Evolutionary conservation across 148 eudicot species (phyloP).

Genomic region (Euryodendron excelsum): DNA sequence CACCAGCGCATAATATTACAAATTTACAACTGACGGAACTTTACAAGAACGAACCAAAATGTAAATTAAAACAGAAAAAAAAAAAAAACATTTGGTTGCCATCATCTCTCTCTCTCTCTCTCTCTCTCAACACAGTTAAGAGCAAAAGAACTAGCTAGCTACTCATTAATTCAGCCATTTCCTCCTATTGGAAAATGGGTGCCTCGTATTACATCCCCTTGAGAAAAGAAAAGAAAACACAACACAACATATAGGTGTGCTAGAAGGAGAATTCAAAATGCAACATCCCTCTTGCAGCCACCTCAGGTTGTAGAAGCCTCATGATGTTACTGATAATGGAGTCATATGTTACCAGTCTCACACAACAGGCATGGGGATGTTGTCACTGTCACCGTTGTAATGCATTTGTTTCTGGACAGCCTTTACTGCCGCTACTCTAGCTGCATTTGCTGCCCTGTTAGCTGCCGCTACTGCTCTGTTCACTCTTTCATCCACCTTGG

Average conservation of each 20-base stretch:
- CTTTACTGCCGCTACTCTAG: slow-evolving; percentile 85
- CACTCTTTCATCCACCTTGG: slow-evolving; percentile 88
- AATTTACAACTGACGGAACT: slow-evolving; percentile 10
- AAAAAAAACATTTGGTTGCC: background rate
- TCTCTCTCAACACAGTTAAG: background rate
- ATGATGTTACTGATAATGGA: background rate
- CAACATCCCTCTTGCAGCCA: background rate
- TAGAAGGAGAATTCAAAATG: background rate
- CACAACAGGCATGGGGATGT: slow-evolving; percentile 32
- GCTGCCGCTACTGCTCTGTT: slow-evolving; percentile 85
- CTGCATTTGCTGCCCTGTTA: slow-evolving; percentile 89
- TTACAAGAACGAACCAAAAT: background rate
- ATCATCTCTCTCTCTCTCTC: slow-evolving; percentile 1
- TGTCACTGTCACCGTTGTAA: slow-evolving; percentile 41
- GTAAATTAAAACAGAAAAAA: background rate
- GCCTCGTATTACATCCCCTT: background rate
- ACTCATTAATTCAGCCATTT: background rate
- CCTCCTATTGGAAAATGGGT: background rate
- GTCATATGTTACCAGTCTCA: slow-evolving; percentile 4
- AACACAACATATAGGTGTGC: background rate
- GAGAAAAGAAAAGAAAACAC: background rate
- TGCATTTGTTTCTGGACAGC: slow-evolving; percentile 88
- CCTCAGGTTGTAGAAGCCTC: background rate
- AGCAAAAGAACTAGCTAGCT: background rate
- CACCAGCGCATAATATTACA: background rate